A percentile compares a stretch with the other conserved stretches of the same genome.
Conservation (phyloP, 768 basidiomycete genomes). For the Ramaria sp. region DNA sequence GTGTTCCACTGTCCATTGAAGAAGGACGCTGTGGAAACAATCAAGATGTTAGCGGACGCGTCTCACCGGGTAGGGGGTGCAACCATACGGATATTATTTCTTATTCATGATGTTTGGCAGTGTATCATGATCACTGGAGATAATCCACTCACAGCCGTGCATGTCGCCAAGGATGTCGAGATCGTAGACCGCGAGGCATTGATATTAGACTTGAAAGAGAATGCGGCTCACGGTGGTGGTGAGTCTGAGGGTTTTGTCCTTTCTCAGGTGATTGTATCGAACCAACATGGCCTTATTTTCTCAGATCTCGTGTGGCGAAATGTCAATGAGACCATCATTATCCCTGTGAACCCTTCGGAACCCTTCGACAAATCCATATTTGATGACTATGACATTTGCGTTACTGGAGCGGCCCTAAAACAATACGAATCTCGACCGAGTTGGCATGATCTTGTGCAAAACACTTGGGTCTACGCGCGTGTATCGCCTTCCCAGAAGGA, state of each 20-base stretch:
- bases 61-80: slow-evolving; percentile 75
- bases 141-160: slow-evolving; percentile 93
- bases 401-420: slow-evolving; percentile 89
- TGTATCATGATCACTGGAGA: slow-evolving; percentile 99
- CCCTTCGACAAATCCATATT: slow-evolving; percentile 73
- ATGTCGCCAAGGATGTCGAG: slow-evolving; percentile 93
- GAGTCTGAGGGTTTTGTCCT: slow-evolving; percentile 14
- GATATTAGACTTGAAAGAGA: slow-evolving; percentile 84
- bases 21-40: slow-evolving; percentile 76
- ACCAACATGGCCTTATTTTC: background rate
- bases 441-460: slow-evolving; percentile 80
- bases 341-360: slow-evolving; percentile 70
- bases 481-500: slow-evolving; percentile 96
- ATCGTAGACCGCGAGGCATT: slow-evolving; percentile 93
- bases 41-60: slow-evolving; percentile 92
- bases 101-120: slow-evolving; percentile 27
- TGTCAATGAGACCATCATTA: slow-evolving; percentile 84
- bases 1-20: slow-evolving; percentile 99
- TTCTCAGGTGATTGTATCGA: background rate
- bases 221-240: slow-evolving; percentile 61
- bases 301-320: slow-evolving; percentile 86
- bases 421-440: slow-evolving; percentile 62
- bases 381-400: slow-evolving; percentile 87
- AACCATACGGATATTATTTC: background rate
- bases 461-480: slow-evolving; percentile 98